A percentile compares a stretch with the other conserved stretches of the same genome.
Evolutionary conservation across 768 basidiomycete genomes (phyloP).

Genomic region (Coprinopsis marcescibilis): DNA sequence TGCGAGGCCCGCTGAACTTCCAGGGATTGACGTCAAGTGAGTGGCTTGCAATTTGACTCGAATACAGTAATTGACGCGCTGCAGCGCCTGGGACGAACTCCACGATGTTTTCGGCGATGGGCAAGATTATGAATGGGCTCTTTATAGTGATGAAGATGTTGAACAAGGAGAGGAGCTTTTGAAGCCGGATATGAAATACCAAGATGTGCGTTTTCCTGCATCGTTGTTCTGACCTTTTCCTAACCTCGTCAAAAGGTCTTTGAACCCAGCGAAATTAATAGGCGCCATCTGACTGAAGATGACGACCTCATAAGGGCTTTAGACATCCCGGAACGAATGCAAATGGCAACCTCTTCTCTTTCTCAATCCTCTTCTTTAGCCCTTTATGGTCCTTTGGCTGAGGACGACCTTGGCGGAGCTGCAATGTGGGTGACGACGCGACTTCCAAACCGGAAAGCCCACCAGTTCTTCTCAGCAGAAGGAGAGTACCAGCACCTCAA

Average conservation of each 20-base stretch:
- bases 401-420: conserved; percentile 72
- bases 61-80: conserved; percentile 12
- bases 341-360: conserved; percentile 81
- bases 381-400: conserved; percentile 55
- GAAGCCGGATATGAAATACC: conserved; percentile 79
- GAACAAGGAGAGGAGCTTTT: conserved; percentile 35
- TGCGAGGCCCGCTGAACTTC: conserved; percentile 62
- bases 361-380: conserved; percentile 59
- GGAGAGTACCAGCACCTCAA: conserved; percentile 58
- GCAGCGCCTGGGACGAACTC: conserved; percentile 91
- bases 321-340: conserved; percentile 96
- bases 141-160: conserved; percentile 73
- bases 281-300: conserved; percentile 83
- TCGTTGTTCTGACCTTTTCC: conserved; percentile 8
- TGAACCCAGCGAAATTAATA: conserved; percentile 93
- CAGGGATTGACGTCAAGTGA: conserved; percentile 80
- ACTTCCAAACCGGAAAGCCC: conserved; percentile 63
- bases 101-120: conserved; percentile 96
- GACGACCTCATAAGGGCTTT: conserved; percentile 87
- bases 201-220: conserved; percentile 53
- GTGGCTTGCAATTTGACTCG: conserved; percentile 23
- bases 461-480: conserved; percentile 64
- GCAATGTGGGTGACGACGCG: conserved; percentile 85
- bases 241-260: conserved; percentile 64
- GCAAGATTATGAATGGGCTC: conserved; percentile 92